phyloP scores from a whole-genome alignment of 2,329 filamentous ascomycete genomes.

The Westerdykella aurantiaca region DNA sequence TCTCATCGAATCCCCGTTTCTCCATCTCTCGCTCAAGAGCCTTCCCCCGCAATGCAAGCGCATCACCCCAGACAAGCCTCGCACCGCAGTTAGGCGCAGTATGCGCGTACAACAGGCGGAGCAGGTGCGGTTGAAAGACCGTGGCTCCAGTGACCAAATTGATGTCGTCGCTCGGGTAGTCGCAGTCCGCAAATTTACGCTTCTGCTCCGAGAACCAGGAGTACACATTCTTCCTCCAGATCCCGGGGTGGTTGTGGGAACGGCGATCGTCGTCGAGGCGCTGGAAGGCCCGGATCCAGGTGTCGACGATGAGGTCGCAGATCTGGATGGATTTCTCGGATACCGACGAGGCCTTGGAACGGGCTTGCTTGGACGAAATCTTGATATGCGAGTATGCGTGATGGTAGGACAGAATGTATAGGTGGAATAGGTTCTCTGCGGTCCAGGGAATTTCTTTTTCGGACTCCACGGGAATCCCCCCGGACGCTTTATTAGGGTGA shows the following conservation, averaged over 20 bases:
- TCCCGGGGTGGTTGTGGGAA: neutral
- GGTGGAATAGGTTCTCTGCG: constrained; percentile 13
- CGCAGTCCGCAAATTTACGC: constrained; percentile 3
- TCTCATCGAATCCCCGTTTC: neutral
- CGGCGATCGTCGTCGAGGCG: constrained; percentile 3
- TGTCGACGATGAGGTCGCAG: constrained; percentile 29
- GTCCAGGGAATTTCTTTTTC: constrained; percentile 12
- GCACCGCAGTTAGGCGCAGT: constrained; percentile 17
- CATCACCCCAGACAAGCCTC: constrained; percentile 29
- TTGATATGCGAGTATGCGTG: constrained; percentile 1
- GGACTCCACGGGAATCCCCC: neutral
- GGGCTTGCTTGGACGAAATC: too few species aligned
- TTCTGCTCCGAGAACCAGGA: neutral
- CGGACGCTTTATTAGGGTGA: too few species aligned
- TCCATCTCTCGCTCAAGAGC: constrained; percentile 7
- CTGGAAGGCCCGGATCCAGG: constrained; percentile 32
- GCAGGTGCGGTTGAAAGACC: constrained; percentile 6
- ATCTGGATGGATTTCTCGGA: constrained; percentile 5
- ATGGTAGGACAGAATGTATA: constrained; percentile 23
- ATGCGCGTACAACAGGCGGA: constrained; percentile 19
- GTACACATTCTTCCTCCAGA: constrained; percentile 17
- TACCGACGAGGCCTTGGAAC: too few species aligned
- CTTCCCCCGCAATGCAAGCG: constrained; percentile 21
- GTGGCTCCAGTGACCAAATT: constrained; percentile 9
- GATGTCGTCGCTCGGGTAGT: constrained; percentile 10